phyloP scores from a whole-genome alignment of 768 basidiomycete species.

The Tricholoma hemisulphureum region DNA sequence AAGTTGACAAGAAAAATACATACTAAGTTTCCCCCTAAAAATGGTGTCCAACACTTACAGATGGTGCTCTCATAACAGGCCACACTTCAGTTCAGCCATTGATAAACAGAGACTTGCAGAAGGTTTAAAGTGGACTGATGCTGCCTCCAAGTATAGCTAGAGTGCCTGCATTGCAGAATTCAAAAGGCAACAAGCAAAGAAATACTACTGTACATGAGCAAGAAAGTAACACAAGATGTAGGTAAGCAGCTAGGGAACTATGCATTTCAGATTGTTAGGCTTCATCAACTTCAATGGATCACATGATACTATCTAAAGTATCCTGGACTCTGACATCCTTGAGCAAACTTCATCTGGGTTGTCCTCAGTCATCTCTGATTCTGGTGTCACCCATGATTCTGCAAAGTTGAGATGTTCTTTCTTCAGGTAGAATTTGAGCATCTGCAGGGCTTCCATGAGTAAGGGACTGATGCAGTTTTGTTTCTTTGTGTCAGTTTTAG shows the following conservation, averaged over 20 bases:
- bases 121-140: not conserved
- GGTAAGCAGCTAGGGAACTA: not conserved
- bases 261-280: not conserved
- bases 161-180: not conserved
- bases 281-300: not conserved
- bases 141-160: too few relatives aligned
- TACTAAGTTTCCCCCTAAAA: not conserved
- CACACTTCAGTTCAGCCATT: not conserved
- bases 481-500: conserved; percentile 11
- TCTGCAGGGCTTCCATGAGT: conserved; percentile 20
- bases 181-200: not conserved
- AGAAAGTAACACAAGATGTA: not conserved
- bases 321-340: not conserved
- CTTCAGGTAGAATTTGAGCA: conserved; percentile 15
- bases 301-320: not conserved
- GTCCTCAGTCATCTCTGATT: not conserved
- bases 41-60: not conserved
- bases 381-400: not conserved
- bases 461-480: conserved; percentile 12
- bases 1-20: not conserved
- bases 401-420: conserved; percentile 10
- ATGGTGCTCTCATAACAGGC: not conserved
- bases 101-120: not conserved
- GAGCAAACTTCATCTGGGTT: not conserved
- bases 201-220: not conserved